Evolutionary conservation across 192 early-diverging fungal species (phyloP).

Genomic region (Coemansia sp.): DNA sequence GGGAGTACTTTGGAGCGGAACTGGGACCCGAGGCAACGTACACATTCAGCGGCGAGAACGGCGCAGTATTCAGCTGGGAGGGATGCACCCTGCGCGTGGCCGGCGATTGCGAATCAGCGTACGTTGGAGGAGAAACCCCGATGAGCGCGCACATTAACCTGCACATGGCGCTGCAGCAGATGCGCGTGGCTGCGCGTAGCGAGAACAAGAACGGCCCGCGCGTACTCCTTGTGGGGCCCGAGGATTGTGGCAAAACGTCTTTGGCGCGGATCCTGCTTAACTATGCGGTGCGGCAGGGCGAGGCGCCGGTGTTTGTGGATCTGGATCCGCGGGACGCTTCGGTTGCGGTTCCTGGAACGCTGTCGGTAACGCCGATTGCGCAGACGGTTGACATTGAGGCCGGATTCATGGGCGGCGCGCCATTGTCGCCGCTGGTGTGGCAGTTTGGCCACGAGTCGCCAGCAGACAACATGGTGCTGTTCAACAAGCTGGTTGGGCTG

Average conservation of each 20-base stretch:
- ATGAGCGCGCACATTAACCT: slow-evolving; percentile 89
- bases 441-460: slow-evolving; percentile 87
- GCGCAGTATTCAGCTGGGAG: slow-evolving; percentile 90
- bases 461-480: slow-evolving; percentile 78
- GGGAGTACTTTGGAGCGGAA: slow-evolving; percentile 96
- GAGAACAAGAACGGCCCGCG: slow-evolving; percentile 40
- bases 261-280: slow-evolving; percentile 84
- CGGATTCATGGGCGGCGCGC: slow-evolving; percentile 63
- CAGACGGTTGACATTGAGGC: slow-evolving; percentile 84
- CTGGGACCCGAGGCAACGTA: slow-evolving; percentile 79
- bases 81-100: slow-evolving; percentile 71
- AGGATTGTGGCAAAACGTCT: slow-evolving; percentile 92
- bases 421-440: slow-evolving; percentile 79
- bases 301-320: slow-evolving; percentile 79
- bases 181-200: slow-evolving; percentile 50
- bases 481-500: slow-evolving; percentile 63
- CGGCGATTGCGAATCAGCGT: slow-evolving; percentile 77
- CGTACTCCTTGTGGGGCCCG: slow-evolving; percentile 88
- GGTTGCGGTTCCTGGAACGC: slow-evolving; percentile 82
- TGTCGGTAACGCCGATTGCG: slow-evolving; percentile 75
- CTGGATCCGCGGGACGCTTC: slow-evolving; percentile 79
- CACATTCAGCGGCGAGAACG: slow-evolving; percentile 80
- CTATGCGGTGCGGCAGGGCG: slow-evolving; percentile 77
- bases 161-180: slow-evolving; percentile 84
- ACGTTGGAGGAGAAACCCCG: slow-evolving; percentile 93